phyloP scores from a whole-genome alignment of 1,139 yeast species.

The Chernovozyma sophiae-reginae region DNA sequence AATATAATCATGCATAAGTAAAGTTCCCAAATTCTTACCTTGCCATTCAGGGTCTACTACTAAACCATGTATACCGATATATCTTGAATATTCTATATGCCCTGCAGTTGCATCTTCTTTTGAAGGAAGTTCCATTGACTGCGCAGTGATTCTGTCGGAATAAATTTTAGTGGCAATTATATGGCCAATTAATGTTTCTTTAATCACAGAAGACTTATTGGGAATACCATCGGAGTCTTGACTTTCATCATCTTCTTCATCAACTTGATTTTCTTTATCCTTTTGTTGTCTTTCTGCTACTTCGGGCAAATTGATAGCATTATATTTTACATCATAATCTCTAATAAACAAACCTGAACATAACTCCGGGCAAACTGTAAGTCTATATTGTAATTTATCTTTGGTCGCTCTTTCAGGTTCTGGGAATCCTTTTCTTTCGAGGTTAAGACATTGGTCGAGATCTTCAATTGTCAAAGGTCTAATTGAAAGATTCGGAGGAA shows the following conservation, averaged over 20 bases:
- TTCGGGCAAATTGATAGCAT: slow-evolving; percentile 42
- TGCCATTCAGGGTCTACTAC: slow-evolving; percentile 77
- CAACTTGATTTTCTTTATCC: slow-evolving; percentile 16
- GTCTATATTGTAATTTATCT: slow-evolving; percentile 65
- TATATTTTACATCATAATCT: slow-evolving; percentile 48
- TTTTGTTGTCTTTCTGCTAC: slow-evolving; percentile 34
- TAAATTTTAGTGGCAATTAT: slow-evolving; percentile 76
- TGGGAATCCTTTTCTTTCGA: slow-evolving; percentile 68
- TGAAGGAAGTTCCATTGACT: slow-evolving; percentile 62
- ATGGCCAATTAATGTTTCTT: slow-evolving; percentile 78
- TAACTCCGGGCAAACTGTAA: slow-evolving; percentile 82
- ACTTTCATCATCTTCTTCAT: slow-evolving; percentile 19
- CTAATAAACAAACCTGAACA: slow-evolving; percentile 84
- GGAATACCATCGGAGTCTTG: slow-evolving; percentile 41
- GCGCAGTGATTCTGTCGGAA: slow-evolving; percentile 51
- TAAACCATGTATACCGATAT: slow-evolving; percentile 79
- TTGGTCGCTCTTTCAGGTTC: slow-evolving; percentile 60
- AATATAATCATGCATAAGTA: slow-evolving; percentile 81
- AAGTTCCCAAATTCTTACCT: slow-evolving; percentile 76
- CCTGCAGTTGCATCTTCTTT: slow-evolving; percentile 43
- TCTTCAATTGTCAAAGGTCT: slow-evolving; percentile 79
- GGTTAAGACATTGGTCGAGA: slow-evolving; percentile 50
- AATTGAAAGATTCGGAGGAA: slow-evolving; percentile 64
- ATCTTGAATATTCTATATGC: slow-evolving; percentile 70
- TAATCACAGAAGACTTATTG: slow-evolving; percentile 44